These are phyloP conservation scores for Lepraria neglecta DNA, from an alignment of 495 filamentous ascomycete species.

Conservation along the genomic window DNA sequence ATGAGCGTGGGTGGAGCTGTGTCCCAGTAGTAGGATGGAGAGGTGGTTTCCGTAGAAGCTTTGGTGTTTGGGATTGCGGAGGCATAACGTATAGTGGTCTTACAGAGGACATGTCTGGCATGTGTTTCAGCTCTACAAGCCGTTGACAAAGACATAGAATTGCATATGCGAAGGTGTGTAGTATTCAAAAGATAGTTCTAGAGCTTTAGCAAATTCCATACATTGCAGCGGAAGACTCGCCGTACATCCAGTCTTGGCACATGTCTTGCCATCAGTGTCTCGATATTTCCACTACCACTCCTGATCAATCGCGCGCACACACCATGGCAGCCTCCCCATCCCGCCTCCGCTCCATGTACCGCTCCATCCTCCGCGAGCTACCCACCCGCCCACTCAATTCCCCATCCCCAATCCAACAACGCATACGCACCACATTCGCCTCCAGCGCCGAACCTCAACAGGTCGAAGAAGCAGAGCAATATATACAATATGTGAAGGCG, in stretches of 20 bases:
- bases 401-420: constrained; percentile 41
- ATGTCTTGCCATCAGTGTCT: background rate
- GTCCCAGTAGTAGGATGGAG: constrained; percentile 51
- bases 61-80: background rate
- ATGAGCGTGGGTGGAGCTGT: constrained; percentile 46
- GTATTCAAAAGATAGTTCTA: background rate
- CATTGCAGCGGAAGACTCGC: background rate
- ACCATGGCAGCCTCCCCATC: constrained; percentile 27
- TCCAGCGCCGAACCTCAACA: constrained; percentile 37
- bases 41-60: background rate
- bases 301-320: background rate
- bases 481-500: constrained; percentile 69
- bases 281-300: background rate
- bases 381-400: constrained; percentile 58
- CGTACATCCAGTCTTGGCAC: background rate
- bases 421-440: constrained; percentile 46
- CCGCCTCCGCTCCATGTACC: constrained; percentile 73
- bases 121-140: background rate
- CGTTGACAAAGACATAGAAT: constrained; percentile 9
- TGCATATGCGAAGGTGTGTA: background rate
- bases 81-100: background rate
- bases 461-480: constrained; percentile 63
- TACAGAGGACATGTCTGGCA: too few species aligned
- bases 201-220: background rate
- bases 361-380: constrained; percentile 83